phyloP scores from a whole-genome alignment of 2,329 filamentous ascomycete genomes.

The Sporothrix inflata region DNA sequence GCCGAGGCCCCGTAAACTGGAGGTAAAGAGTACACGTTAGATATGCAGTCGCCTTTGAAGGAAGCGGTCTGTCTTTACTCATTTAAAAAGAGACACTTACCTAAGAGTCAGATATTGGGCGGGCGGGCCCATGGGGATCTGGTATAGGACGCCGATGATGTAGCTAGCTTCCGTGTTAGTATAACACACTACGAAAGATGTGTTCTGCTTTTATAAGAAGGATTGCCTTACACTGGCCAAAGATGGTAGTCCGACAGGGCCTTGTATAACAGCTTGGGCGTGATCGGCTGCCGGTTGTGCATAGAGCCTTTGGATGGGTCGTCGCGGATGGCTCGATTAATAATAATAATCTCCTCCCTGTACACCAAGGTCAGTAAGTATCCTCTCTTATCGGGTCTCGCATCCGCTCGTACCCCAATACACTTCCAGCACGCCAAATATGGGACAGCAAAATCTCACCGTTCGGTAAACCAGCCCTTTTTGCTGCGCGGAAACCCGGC shows the following conservation, averaged over 20 bases:
- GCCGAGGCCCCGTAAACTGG: slow-evolving; percentile 55
- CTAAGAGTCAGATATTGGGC: slow-evolving; percentile 62
- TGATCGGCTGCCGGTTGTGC: slow-evolving; percentile 63
- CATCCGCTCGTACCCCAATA: neutral
- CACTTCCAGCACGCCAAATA: neutral
- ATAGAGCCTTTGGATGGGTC: slow-evolving; percentile 63
- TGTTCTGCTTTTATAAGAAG: neutral
- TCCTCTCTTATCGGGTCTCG: no score
- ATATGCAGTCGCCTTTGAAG: no score
- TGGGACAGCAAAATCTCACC: neutral
- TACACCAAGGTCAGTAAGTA: neutral
- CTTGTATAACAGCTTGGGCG: slow-evolving; percentile 53
- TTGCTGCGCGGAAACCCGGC: slow-evolving; percentile 57
- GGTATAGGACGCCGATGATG: slow-evolving; percentile 53
- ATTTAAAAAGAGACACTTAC: neutral
- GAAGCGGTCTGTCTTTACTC: no score
- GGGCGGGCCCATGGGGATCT: slow-evolving; percentile 56
- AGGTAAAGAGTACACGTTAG: no score
- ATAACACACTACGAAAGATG: neutral
- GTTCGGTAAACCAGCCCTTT: slow-evolving; percentile 62
- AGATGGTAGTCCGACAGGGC: slow-evolving; percentile 47
- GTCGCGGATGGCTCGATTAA: slow-evolving; percentile 62
- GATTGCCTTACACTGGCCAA: slow-evolving; percentile 50
- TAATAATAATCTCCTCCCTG: slow-evolving; percentile 60
- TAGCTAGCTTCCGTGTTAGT: neutral